Evolutionary conservation across 495 filamentous ascomycete species (phyloP), one percentile per base, ranked within the genome.

Genomic region (Penicillium verhagenii): DNA sequence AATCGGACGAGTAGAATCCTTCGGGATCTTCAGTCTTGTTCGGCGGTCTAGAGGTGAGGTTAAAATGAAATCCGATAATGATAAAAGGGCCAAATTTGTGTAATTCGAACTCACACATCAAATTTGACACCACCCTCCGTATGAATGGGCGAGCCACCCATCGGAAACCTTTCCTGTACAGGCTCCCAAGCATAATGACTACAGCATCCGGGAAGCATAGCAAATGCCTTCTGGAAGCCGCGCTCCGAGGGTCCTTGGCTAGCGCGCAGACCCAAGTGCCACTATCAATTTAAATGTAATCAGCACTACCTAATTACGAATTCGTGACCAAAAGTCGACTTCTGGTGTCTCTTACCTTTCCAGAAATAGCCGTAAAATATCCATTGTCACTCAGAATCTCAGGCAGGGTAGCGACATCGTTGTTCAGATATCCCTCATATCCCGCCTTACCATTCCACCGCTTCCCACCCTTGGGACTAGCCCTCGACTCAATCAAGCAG

Each of bases 401-500:
- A n/a, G 80, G 78, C 2, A 83, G 56, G 0, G 79, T 69, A 10
- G 72, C 78, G 19, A 82, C 78, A 11, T 66, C 48, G 14, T 79
- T 67, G 51, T 85, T 82, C 16, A 85, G 67, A 55, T 81, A 83
- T 6, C 81, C 80, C 60, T 82, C 80, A 57, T 82, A 80, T 1
- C 77, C 80, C 18, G 44, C 45, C 39, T 53, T 56, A 10, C 42
- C 53, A 29, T 40, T 28, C 21, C 39, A 52, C 23, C 48, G 28
- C 42, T 57, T 29, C 33, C 28, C 49, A 19, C 53, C 53, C 37
- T 45, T 40, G 25, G 23, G 38, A 29, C 26, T 51, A 44, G 23
- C 13, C 21, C 48, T 40, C 19, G 16, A 28, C 26, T 64, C 57
- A 7, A 60, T 57, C 40, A 62, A 35, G 44, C 78, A 75, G 2